Evolutionary conservation across 495 filamentous ascomycete genomes (phyloP), one percentile per base, ranked within the genome.

Genomic region (Cercophora scortea): DNA sequence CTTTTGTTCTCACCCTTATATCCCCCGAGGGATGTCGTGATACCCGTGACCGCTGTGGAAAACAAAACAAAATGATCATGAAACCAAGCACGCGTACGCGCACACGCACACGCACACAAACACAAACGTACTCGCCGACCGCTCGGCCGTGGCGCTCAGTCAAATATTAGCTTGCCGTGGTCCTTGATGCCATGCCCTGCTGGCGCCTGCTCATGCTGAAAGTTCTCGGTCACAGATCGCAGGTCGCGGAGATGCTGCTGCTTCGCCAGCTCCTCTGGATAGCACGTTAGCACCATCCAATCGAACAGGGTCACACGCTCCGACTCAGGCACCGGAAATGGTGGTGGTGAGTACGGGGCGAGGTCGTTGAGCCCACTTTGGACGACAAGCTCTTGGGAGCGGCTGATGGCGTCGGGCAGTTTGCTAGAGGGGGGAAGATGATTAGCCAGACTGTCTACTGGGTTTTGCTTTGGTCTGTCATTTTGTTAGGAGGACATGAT

Each of bases 281-380:
- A 69, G 55, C 58, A 61, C 15, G 58, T 67, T 47, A 69, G 62
- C 55, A 54, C 61, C 53, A 69, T 59, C 66, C 66, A 69, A 57
- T 69, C 66, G 54, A 69, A 69, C 19, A 69, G 32, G 8, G 52
- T 61, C n/a, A 61, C 48, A 17, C 66, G 57, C n/a, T 65, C 55
- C 51, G 45, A 54, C 46, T 57, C 62, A 8, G 57, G 53, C 42
- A 61, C 61, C 32, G 57, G 66, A 51, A 69, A 65, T 33, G 59
- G 50, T 40, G 60, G 54, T 25, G 62, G 55, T 39, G 33, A 32
- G 52, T 67, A 69, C 2, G 66, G 64, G 36, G 57, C 54, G 9
- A 63, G 56, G 32, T 41, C 38, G 46, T 64, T 53, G 41, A 38
- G 49, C 32, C 36, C 12, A 19, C 15, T 16, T 63, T 59, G 47